These are phyloP conservation scores for Boletus bicolor DNA, from an alignment of 768 basidiomycete genomes.

Conservation along the genomic window DNA sequence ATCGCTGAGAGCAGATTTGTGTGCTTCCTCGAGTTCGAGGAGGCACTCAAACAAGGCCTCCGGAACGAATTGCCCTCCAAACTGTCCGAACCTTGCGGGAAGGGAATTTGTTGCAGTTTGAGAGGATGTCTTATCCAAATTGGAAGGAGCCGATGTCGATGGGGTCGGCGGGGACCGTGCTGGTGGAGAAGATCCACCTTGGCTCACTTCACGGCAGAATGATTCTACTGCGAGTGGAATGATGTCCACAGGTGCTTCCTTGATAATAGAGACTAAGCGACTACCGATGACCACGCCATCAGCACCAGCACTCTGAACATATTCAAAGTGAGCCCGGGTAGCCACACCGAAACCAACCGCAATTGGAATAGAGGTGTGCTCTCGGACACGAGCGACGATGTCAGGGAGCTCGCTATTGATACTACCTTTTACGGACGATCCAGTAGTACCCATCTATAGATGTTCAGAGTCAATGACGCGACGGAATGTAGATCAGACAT, in stretches of 20 bases:
- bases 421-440: conserved; percentile 70
- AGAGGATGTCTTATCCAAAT: conserved; percentile 7
- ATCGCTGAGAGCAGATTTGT: conserved; percentile 81
- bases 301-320: conserved; percentile 82
- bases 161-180: neutral
- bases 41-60: conserved; percentile 94
- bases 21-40: conserved; percentile 85
- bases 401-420: conserved; percentile 79
- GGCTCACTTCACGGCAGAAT: conserved; percentile 70
- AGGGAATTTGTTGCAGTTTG: conserved; percentile 46
- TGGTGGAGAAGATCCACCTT: conserved; percentile 35
- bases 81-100: conserved; percentile 87
- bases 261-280: conserved; percentile 77
- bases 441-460: conserved; percentile 93
- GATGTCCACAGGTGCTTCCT: conserved; percentile 50
- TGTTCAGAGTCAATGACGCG: conserved; percentile 1
- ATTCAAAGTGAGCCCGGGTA: conserved; percentile 83
- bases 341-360: conserved; percentile 98
- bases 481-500: conserved; percentile 11
- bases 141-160: neutral
- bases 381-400: conserved; percentile 78
- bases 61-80: conserved; percentile 97
- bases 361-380: conserved; percentile 75
- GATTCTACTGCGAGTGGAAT: conserved; percentile 56
- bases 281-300: conserved; percentile 96